Evolutionary conservation across 768 basidiomycete genomes (phyloP), one percentile per base, ranked within the genome.

Genomic region (Lentinula raphanica): DNA sequence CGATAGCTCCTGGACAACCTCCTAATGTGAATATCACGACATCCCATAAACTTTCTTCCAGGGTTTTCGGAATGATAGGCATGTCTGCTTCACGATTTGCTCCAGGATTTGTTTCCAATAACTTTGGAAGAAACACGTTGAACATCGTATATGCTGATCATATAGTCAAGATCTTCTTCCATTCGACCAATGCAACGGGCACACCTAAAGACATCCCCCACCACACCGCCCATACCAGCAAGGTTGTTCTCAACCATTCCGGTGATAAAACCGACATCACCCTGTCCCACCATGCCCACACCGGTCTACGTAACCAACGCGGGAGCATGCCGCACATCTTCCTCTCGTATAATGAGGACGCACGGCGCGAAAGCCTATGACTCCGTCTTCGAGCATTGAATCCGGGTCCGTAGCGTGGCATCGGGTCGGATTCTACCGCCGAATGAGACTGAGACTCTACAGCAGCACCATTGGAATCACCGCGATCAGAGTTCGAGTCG

Each of bases 41-140:
- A 65, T 94, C 92, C 86, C 89, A 89, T 36, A 95, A 64, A 44
- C 83, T 88, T 57, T 80, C 82, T 63, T 82, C 79, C 15, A 87
- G 68, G 1, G 79, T 76, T 65, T 82, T 81, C 1, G 76, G 67
- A 12, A 66, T 62, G 5, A 53, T 58, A 4, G 60, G 59, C 2
- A 60, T 60, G 51, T 59, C 56, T 25, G 23, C 65, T n/a, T 50
- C 62, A 3, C 62, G 28, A 11, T 36, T 25, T 29, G 35, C 23
- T 5, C 61, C 62, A 11, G 72, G 55, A 19, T 82, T 74, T 27
- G 81, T 80, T 72, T 96, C 94, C 36, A 96, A 72, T 11, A 94
- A 74, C 66, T 92, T 95, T 0, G 94, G 94, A 19, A 94, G 79
- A 67, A 84, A 96, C 27, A 94, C 91, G 66, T 95, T 96, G 71